Evolutionary conservation across 176 grass and related monocot species (phyloP), one percentile per base, ranked within the genome.

Genomic region (Oryza nivara): DNA sequence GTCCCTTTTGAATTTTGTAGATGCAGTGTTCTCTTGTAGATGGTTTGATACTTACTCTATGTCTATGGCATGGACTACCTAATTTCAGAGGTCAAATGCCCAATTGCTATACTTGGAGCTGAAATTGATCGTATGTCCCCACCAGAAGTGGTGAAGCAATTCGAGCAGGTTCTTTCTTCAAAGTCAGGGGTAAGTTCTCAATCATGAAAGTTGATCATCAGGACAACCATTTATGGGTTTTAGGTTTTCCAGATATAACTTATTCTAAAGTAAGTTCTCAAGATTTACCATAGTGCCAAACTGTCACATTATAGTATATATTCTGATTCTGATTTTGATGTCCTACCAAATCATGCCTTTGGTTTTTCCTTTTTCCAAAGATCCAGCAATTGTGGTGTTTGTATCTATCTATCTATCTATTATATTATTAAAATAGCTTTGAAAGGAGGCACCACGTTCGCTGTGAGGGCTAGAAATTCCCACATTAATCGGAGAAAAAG

Each of bases 21-120:
- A 76, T 14, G 67, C n/a, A 43, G 38, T 83, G 2, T 75, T 80
- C 36, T 64, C 30, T 79, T 74, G 35, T 11, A 70, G 70, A 83
- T 10, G 25, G 1, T 38, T 85, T 28, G 9, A 52, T 61, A 9
- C 20, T n/a, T 61, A 28, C 22, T 7, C 19, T 78, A 58, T 48
- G 48, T 1, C 40, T 72, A n/a, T 38, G 15, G 63, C 22, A 71
- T 65, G n/a, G 58, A 2, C 23, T 67, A 84, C 54, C 15, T 28
- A 66, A 80, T 63, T 64, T 56, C 83, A 92, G 93, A 88, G 83
- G 72, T 92, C 20, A 92, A 87, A 72, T 92, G 90, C 73, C 86
- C 93, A 6, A 87, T 91, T 1, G 69, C 93, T 82, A 46, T 95
- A 82, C 88, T 95, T 72, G 93, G 90, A 83, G 93, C 93, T 66